Evolutionary conservation across 805 yeast genomes (phyloP).

Genomic region (Teunomyces funiuensis): DNA sequence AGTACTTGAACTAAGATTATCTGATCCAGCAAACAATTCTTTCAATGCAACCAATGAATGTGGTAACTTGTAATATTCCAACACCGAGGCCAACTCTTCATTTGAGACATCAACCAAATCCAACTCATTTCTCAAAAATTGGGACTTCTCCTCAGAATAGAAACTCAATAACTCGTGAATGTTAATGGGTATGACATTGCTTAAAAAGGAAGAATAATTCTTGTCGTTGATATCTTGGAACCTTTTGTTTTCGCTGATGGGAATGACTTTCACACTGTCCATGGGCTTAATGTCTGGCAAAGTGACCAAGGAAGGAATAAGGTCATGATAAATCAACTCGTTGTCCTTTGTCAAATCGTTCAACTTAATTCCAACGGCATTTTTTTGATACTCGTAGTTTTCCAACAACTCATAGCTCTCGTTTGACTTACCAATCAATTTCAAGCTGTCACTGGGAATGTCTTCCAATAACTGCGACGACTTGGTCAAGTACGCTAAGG

Average conservation of each 20-base stretch:
- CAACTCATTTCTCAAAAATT: conserved; percentile 65
- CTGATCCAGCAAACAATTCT: conserved; percentile 24
- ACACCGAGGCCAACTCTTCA: conserved; percentile 73
- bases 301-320: conserved; percentile 59
- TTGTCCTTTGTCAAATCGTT: conserved; percentile 70
- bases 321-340: conserved; percentile 83
- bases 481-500: conserved; percentile 61
- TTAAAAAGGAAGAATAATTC: conserved; percentile 57
- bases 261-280: conserved; percentile 64
- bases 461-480: conserved; percentile 46
- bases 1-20: conserved; percentile 12
- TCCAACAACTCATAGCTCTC: conserved; percentile 40
- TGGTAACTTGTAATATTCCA: conserved; percentile 81
- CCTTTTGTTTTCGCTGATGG: conserved; percentile 47
- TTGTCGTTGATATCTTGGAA: conserved; percentile 42
- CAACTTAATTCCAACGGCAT: conserved; percentile 37
- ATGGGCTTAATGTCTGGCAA: conserved; percentile 67
- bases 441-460: conserved; percentile 27
- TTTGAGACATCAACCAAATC: conserved; percentile 77
- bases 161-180: conserved; percentile 85
- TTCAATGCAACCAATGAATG: conserved; percentile 57
- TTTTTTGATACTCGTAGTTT: conserved; percentile 42
- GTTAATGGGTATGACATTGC: conserved; percentile 76
- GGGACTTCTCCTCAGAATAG: conserved; percentile 89
- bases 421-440: conserved; percentile 19